These are phyloP conservation scores for Scheffersomyces amazonensis DNA, from an alignment of 805 yeast species.

Conservation along the genomic window DNA sequence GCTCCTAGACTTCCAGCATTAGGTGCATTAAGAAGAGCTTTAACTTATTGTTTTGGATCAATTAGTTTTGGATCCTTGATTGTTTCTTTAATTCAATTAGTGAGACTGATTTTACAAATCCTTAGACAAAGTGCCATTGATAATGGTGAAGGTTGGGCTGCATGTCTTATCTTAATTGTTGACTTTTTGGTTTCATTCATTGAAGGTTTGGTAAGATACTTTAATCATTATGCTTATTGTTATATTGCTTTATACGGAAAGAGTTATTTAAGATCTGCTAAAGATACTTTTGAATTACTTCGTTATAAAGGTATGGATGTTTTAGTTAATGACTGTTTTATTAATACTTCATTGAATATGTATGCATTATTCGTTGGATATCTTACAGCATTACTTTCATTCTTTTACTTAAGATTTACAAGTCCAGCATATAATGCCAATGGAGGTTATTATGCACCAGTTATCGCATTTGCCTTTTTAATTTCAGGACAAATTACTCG, in stretches of 20 bases:
- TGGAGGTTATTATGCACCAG: slow-evolving; percentile 67
- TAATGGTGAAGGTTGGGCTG: slow-evolving; percentile 51
- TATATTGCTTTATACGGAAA: slow-evolving; percentile 86
- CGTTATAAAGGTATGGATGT: slow-evolving; percentile 82
- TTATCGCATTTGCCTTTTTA: slow-evolving; percentile 70
- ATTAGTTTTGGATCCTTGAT: slow-evolving; percentile 81
- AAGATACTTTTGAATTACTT: slow-evolving; percentile 76
- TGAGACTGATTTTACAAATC: slow-evolving; percentile 53
- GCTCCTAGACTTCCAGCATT: slow-evolving; percentile 77
- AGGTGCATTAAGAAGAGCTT: slow-evolving; percentile 75
- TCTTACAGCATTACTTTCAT: slow-evolving; percentile 56
- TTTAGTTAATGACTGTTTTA: slow-evolving; percentile 77
- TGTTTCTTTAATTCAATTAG: slow-evolving; percentile 67
- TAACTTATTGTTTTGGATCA: slow-evolving; percentile 86
- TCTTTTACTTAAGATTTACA: slow-evolving; percentile 64
- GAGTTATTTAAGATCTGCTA: slow-evolving; percentile 70
- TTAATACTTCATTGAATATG: slow-evolving; percentile 75
- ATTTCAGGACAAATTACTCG: slow-evolving; percentile 75
- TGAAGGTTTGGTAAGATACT: slow-evolving; percentile 80
- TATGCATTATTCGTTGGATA: slow-evolving; percentile 72
- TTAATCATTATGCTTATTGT: slow-evolving; percentile 88
- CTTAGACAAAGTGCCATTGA: slow-evolving; percentile 51
- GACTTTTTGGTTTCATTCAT: slow-evolving; percentile 61
- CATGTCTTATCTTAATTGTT: slow-evolving; percentile 50
- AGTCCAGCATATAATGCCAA: slow-evolving; percentile 59